These are phyloP conservation scores for Rehmannia glutinosa DNA, from an alignment of 257 asterid species.

Conservation along the genomic window DNA sequence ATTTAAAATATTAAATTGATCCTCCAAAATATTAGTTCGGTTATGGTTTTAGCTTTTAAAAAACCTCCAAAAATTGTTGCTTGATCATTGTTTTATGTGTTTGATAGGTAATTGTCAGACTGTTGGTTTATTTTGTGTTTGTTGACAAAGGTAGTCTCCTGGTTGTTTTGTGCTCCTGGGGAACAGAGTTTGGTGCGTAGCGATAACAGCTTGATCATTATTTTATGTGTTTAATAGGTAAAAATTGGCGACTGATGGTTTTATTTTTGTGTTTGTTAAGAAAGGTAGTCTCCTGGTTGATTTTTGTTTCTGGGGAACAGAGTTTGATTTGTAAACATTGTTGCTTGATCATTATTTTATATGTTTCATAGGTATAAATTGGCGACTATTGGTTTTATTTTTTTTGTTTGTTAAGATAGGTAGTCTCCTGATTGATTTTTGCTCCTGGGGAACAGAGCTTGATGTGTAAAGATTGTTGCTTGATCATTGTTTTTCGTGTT, in stretches of 20 bases:
- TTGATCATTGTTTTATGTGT: constrained; percentile 1
- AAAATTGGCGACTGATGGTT: no score
- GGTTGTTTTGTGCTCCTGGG: not conserved
- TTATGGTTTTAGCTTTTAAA: no score
- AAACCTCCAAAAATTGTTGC: not conserved
- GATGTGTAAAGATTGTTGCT: not conserved
- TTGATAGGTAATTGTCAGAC: no score
- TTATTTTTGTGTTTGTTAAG: not conserved
- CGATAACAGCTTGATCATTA: not conserved
- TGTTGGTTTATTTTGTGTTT: no score
- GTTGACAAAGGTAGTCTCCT: not conserved
- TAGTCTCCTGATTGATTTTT: not conserved
- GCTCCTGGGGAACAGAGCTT: not conserved
- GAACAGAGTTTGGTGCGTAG: not conserved
- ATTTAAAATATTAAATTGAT: no score
- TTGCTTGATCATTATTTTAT: not conserved
- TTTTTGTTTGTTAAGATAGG: not conserved
- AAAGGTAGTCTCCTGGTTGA: not conserved
- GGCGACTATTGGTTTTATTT: no score
- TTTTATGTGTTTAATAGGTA: not conserved
- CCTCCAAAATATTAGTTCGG: no score
- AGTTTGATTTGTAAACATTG: not conserved
- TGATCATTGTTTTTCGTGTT: not conserved
- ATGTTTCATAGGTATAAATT: no score
- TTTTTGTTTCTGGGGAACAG: not conserved